A percentile compares a stretch with the other conserved stretches of the same genome.
phyloP scores from a whole-genome alignment of 2,329 filamentous ascomycete species.

The Hypoxylon sp. region DNA sequence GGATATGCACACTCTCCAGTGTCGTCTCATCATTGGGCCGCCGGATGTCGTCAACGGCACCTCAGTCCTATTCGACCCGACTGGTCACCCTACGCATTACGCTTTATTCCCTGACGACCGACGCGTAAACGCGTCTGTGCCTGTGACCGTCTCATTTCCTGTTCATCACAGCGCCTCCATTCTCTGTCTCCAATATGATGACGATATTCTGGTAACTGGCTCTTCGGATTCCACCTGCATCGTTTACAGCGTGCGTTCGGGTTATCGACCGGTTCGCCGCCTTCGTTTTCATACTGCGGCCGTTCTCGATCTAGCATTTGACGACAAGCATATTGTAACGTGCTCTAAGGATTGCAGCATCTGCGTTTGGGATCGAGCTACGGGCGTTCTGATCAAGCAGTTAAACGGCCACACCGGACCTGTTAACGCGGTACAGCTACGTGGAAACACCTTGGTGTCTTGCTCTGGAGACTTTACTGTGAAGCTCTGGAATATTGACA shows the following conservation, averaged over 20 bases:
- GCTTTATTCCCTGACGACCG: slow-evolving; percentile 68
- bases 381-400: slow-evolving; percentile 81
- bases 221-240: slow-evolving; percentile 95
- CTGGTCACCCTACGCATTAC: slow-evolving; percentile 68
- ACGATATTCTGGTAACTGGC: slow-evolving; percentile 92
- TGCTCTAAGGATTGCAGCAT: slow-evolving; percentile 97
- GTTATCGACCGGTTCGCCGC: slow-evolving; percentile 84
- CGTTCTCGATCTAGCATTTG: slow-evolving; percentile 93
- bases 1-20: slow-evolving; percentile 92
- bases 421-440: slow-evolving; percentile 96
- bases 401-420: slow-evolving; percentile 89
- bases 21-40: slow-evolving; percentile 88
- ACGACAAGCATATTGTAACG: slow-evolving; percentile 92
- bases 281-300: slow-evolving; percentile 86
- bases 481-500: slow-evolving; percentile 95
- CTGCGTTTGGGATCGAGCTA: slow-evolving; percentile 92
- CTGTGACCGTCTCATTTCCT: slow-evolving; percentile 69
- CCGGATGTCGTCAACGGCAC: slow-evolving; percentile 71
- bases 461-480: slow-evolving; percentile 94
- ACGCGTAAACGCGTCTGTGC: slow-evolving; percentile 63
- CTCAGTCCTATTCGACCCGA: slow-evolving; percentile 66
- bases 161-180: slow-evolving; percentile 91
- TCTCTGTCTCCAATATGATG: slow-evolving; percentile 94
- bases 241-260: slow-evolving; percentile 84
- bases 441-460: slow-evolving; percentile 91